Base-by-base conservation (phyloP, 768 basidiomycete genomes). In the Pulveroboletus sp. region DNA sequence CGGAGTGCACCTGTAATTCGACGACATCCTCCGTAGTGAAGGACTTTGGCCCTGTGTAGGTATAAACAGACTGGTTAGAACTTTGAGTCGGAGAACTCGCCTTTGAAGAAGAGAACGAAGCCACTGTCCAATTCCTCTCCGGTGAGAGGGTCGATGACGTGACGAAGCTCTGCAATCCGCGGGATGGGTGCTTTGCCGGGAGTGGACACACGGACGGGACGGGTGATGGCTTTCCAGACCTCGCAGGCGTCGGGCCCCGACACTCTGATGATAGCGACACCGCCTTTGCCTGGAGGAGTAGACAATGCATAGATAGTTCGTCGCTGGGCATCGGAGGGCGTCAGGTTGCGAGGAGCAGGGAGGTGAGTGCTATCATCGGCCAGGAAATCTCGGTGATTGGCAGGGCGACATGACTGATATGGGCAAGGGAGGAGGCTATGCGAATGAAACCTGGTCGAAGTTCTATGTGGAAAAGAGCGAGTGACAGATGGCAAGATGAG, bases 1-100 rank as follows among this genome's bases (percentile, higher is more conserved):
- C 89, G 14, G 91, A 93, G 64, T 95, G 93, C 28, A 89, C 72
- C 64, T 95, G 93, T 30, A 95, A 68, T 60, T 95, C 93, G 10
- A 95, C 61, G 11, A 84, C 83, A 39, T 88, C 83, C 61, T 92
- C 84, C 0, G 84, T 85, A 0, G 93, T 95, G 59, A 89, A 92
- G 0, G 92, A 91, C 54, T 76, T 81, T 0, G 86, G 86, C 1
- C 77, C 91, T 92, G 57, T 37, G 27, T 13, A 43, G 38, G 39
- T 6, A 43, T 55, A 10, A 51, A 52, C 46, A 26, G 18, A 47
- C 27, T 8, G 6, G 17, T 31, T 39, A 31, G 15, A 49, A 18
- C 39, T 11, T 21, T 13, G 17, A 26, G 27, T 17, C 21, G 28
- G 14, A 14, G 21, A 31, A 59, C 75, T 36, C 49, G 84, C 93